These are phyloP conservation scores for Carex kokanica DNA, from an alignment of 176 grass and related monocot genomes.

Conservation along the genomic window DNA sequence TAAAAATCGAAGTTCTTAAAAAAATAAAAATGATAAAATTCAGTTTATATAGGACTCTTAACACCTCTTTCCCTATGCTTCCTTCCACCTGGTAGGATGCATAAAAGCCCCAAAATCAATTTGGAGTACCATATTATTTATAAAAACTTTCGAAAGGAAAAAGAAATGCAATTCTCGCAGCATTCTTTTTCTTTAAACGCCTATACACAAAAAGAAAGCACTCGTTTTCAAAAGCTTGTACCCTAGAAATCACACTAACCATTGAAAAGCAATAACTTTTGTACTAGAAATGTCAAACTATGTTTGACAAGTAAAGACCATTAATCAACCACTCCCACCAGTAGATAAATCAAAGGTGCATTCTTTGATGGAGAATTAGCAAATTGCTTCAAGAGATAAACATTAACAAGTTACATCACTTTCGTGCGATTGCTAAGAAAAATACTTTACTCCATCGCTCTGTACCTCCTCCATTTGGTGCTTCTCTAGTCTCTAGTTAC, in stretches of 20 bases:
- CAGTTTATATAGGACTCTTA: too few relatives aligned
- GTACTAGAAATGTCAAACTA: neutral
- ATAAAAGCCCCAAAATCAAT: neutral
- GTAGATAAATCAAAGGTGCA: neutral
- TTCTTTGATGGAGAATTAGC: neutral
- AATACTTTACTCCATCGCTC: neutral
- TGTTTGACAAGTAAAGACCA: conserved; percentile 14
- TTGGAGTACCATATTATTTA: neutral
- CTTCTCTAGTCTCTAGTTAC: neutral
- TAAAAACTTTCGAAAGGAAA: neutral
- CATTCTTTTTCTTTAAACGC: neutral
- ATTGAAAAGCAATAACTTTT: neutral
- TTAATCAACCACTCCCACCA: conserved; percentile 13
- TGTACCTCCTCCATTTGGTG: neutral
- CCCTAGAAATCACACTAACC: neutral
- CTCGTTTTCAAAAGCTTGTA: neutral
- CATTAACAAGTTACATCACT: neutral
- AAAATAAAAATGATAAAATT: too few relatives aligned
- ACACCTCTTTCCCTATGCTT: too few relatives aligned
- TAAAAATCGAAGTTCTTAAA: too few relatives aligned
- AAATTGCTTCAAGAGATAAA: neutral
- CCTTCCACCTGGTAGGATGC: too few relatives aligned
- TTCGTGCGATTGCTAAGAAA: conserved; percentile 5
- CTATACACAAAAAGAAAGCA: neutral
- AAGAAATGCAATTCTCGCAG: neutral